Evolutionary conservation across 2,329 filamentous ascomycete species (phyloP).

Genomic region (Fusarium sublunatum): DNA sequence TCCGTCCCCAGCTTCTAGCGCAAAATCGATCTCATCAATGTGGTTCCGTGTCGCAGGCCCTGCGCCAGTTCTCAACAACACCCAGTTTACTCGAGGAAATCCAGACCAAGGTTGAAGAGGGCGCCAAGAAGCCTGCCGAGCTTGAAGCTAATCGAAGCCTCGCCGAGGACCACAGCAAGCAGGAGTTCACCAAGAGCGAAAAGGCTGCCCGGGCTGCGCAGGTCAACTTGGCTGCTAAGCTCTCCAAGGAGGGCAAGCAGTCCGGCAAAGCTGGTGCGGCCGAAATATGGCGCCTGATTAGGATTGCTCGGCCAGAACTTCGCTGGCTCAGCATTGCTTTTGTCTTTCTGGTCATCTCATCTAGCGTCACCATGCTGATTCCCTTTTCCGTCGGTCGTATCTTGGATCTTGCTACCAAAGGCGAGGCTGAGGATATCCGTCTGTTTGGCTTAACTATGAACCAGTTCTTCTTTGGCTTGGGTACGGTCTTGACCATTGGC

Average conservation of each 20-base stretch:
- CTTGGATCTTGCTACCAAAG: constrained; percentile 87
- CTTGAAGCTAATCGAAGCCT: constrained; percentile 48
- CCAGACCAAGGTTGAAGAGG: constrained; percentile 47
- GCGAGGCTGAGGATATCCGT: constrained; percentile 70
- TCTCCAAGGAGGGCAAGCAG: constrained; percentile 82
- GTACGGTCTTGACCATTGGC: constrained; percentile 79
- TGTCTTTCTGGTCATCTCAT: constrained; percentile 86
- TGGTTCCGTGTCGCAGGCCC: constrained; percentile 29
- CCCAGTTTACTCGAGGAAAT: constrained; percentile 40
- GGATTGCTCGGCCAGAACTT: constrained; percentile 87
- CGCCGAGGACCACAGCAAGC: constrained; percentile 51
- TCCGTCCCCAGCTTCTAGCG: constrained; percentile 8
- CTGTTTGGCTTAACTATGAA: constrained; percentile 86
- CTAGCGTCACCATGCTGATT: constrained; percentile 93
- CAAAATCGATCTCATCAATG: constrained; percentile 13
- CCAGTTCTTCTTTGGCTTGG: constrained; percentile 89
- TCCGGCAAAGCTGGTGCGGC: constrained; percentile 69
- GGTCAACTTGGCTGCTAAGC: constrained; percentile 86
- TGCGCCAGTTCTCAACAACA: constrained; percentile 49
- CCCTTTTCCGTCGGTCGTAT: constrained; percentile 98
- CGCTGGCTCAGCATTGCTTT: constrained; percentile 83
- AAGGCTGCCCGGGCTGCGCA: constrained; percentile 88
- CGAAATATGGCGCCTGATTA: constrained; percentile 89
- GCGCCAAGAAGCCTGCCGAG: constrained; percentile 53
- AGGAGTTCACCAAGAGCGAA: constrained; percentile 75